A percentile compares a stretch with the other conserved stretches of the same genome.
These are phyloP conservation scores for Entomortierella parvispora DNA, from an alignment of 192 early-diverging fungal species.

Conservation along the genomic window DNA sequence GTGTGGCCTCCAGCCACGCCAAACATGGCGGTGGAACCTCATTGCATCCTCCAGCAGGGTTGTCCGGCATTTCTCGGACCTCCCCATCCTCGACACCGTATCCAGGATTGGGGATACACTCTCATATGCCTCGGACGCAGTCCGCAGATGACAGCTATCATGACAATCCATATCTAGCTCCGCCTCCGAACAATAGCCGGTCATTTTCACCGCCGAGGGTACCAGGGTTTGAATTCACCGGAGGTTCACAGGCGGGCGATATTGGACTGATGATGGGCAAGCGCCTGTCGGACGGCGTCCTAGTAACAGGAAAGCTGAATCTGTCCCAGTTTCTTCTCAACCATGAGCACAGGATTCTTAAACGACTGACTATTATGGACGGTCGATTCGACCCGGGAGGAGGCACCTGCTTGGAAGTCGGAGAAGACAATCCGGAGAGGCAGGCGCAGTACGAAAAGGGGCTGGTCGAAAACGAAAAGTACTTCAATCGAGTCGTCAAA, in stretches of 20 bases:
- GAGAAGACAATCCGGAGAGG: neutral
- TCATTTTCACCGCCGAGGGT: constrained; percentile 31
- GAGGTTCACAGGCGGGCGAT: constrained; percentile 44
- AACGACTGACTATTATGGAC: constrained; percentile 24
- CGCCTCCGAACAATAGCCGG: constrained; percentile 27
- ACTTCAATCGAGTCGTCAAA: constrained; percentile 37
- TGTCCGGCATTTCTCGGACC: no score
- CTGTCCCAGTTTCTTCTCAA: constrained; percentile 33
- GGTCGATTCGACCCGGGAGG: constrained; percentile 5
- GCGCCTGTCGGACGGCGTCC: constrained; percentile 31
- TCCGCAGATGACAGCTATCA: constrained; percentile 26
- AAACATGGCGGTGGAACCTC: no score
- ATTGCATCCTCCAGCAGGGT: no score
- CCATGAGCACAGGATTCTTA: constrained; percentile 40
- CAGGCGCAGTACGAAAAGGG: constrained; percentile 25
- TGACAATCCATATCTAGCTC: constrained; percentile 37
- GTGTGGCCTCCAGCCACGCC: no score
- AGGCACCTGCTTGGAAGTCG: no score
- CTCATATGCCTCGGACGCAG: constrained; percentile 4
- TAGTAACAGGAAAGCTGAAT: constrained; percentile 35
- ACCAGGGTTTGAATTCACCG: constrained; percentile 33
- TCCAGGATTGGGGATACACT: no score
- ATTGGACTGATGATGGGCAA: constrained; percentile 50
- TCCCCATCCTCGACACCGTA: no score
- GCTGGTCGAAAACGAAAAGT: constrained; percentile 26